Conservation (phyloP, 176 grass and related monocot species). For the Ensete ventricosum region DNA sequence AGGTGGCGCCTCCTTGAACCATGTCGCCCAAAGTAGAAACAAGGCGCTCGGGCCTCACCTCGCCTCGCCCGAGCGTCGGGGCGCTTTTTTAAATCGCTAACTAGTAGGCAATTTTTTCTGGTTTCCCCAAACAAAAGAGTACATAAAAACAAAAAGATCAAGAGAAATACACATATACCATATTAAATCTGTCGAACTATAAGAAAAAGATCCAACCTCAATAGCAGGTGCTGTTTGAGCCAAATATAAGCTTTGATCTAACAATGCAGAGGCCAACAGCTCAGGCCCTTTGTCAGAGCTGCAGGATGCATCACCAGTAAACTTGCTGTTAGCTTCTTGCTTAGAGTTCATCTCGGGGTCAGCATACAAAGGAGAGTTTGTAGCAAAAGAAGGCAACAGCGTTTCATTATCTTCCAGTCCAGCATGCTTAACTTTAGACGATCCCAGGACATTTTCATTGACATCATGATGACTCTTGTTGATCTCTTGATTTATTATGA, state of each 20-base stretch:
- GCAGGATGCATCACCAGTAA: slow-evolving; percentile 7
- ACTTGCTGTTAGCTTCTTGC: slow-evolving; percentile 13
- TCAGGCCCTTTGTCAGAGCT: slow-evolving; percentile 20
- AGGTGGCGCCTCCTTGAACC: no score
- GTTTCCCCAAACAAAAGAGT: neutral
- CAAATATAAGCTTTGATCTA: slow-evolving; percentile 24
- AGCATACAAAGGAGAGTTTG: slow-evolving; percentile 10
- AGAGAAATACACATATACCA: neutral
- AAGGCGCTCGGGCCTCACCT: no score
- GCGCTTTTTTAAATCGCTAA: neutral
- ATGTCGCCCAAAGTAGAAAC: no score
- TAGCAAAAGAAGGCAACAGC: slow-evolving; percentile 14
- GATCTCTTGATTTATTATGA: slow-evolving; percentile 10
- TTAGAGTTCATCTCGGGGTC: slow-evolving; percentile 16
- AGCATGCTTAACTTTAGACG: slow-evolving; percentile 20
- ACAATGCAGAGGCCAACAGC: slow-evolving; percentile 27
- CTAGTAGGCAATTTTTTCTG: neutral
- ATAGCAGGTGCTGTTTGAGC: slow-evolving; percentile 10
- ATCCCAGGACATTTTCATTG: slow-evolving; percentile 18
- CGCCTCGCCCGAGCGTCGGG: no score
- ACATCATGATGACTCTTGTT: slow-evolving; percentile 15
- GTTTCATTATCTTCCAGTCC: slow-evolving; percentile 25
- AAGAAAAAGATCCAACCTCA: slow-evolving; percentile 22
- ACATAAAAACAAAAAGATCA: neutral
- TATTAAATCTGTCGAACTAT: neutral